phyloP scores from a whole-genome alignment of 2,329 filamentous ascomycete species.

The Cephalotrichum gorgonifer region DNA sequence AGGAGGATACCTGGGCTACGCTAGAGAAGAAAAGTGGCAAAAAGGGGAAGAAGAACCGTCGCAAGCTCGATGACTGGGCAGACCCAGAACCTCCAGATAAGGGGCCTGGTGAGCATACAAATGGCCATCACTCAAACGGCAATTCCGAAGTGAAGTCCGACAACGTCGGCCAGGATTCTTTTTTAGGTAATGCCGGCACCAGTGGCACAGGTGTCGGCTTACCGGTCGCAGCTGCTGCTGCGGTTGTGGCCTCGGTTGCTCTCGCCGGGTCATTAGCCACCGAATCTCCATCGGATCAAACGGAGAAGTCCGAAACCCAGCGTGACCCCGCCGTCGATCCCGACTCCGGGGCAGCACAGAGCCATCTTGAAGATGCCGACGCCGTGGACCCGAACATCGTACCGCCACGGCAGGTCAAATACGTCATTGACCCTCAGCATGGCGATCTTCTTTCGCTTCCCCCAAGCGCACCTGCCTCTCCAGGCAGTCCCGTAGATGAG shows the following conservation, averaged over 20 bases:
- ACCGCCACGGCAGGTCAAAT: constrained; percentile 47
- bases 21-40: constrained; percentile 19
- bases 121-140: constrained; percentile 19
- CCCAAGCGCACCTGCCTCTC: constrained; percentile 46
- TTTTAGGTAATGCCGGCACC: constrained; percentile 64
- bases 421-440: constrained; percentile 56
- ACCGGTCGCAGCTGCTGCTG: constrained; percentile 30
- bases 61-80: constrained; percentile 1
- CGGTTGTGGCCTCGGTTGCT: constrained; percentile 27
- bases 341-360: constrained; percentile 12
- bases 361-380: constrained; percentile 15
- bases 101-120: constrained; percentile 18
- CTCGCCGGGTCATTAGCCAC: constrained; percentile 33
- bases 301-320: constrained; percentile 21
- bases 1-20: constrained; percentile 25
- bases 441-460: constrained; percentile 55
- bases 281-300: constrained; percentile 27
- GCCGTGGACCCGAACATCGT: constrained; percentile 45
- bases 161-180: constrained; percentile 39
- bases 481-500: constrained; percentile 19
- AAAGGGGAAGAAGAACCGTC: constrained; percentile 18
- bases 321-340: constrained; percentile 4
- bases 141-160: constrained; percentile 21
- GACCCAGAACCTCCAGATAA: constrained; percentile 2
- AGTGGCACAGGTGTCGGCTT: constrained; percentile 60